Evolutionary conservation across 257 asterid genomes (phyloP).

Genomic region (Phtheirospermum japonicum): DNA sequence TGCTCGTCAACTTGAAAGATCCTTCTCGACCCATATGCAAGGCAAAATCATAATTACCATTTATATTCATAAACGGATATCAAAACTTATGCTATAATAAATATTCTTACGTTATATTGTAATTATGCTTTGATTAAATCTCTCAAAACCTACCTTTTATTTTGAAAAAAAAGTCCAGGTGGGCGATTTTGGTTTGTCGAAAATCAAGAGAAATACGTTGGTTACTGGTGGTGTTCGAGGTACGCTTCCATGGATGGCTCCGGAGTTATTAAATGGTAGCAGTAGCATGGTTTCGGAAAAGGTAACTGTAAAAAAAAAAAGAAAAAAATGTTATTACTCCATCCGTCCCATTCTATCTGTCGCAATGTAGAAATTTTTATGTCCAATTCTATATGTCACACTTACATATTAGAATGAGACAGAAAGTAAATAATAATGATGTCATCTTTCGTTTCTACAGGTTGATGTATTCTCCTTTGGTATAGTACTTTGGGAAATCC

Average conservation of each 20-base stretch:
- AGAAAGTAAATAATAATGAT: not conserved
- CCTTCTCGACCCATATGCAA: slow-evolving; percentile 93
- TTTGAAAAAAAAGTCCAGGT: slow-evolving; percentile 45
- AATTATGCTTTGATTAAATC: slow-evolving; percentile 16
- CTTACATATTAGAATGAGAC: not conserved
- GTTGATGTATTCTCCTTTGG: slow-evolving; percentile 96
- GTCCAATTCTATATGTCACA: too few species aligned
- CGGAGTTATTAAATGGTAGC: slow-evolving; percentile 88
- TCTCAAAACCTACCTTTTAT: not conserved
- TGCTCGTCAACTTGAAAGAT: slow-evolving; percentile 94
- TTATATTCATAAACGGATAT: not conserved
- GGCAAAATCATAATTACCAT: slow-evolving; percentile 37
- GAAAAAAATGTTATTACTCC: too few species aligned
- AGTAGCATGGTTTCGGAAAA: slow-evolving; percentile 93
- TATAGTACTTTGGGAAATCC: slow-evolving; percentile 92
- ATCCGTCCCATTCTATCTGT: too few species aligned
- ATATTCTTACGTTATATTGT: not conserved
- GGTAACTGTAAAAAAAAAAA: slow-evolving; percentile 30
- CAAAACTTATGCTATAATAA: not conserved
- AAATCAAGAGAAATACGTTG: slow-evolving; percentile 87
- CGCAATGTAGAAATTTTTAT: too few species aligned
- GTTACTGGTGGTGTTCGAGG: slow-evolving; percentile 96
- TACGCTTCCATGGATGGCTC: slow-evolving; percentile 99
- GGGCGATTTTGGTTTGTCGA: slow-evolving; percentile 91
- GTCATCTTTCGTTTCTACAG: slow-evolving; percentile 35